Percentiles rank a stretch among this genome's conserved stretches.
phyloP scores from a whole-genome alignment of 495 filamentous ascomycete species.

The Staphylotrichum longicolle region DNA sequence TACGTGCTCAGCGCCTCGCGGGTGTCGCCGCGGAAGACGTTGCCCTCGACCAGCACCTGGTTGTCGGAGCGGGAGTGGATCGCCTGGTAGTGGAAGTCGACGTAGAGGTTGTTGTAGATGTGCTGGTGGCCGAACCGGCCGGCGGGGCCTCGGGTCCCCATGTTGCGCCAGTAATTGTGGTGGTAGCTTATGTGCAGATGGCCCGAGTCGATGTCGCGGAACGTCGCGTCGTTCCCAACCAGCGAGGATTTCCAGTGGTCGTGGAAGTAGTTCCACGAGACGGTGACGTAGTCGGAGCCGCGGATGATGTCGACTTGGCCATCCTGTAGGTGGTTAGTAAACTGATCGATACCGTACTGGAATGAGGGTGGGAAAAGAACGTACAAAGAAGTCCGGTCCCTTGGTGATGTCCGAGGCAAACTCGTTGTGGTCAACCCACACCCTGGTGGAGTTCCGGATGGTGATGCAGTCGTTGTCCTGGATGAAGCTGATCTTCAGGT shows the following conservation, averaged over 20 bases:
- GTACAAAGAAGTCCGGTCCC: constrained; percentile 63
- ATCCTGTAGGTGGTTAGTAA: constrained; percentile 37
- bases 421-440: constrained; percentile 70
- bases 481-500: constrained; percentile 59
- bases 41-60: constrained; percentile 54
- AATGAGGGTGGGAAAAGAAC: constrained; percentile 25
- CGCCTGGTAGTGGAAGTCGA: constrained; percentile 44
- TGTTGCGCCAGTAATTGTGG: constrained; percentile 61
- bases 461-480: constrained; percentile 59
- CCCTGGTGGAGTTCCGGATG: constrained; percentile 52
- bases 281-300: constrained; percentile 50
- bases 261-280: constrained; percentile 51
- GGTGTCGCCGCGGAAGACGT: constrained; percentile 43
- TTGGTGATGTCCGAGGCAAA: constrained; percentile 55
- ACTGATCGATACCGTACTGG: constrained; percentile 14
- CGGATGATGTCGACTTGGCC: constrained; percentile 63
- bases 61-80: constrained; percentile 55
- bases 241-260: constrained; percentile 67
- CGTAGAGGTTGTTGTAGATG: constrained; percentile 48
- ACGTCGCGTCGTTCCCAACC: constrained; percentile 57
- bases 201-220: constrained; percentile 48
- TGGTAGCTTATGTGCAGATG: constrained; percentile 58
- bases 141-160: constrained; percentile 60
- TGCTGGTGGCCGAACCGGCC: constrained; percentile 62
- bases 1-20: constrained; percentile 47